A percentile compares a stretch with the other conserved stretches of the same genome.
phyloP scores from a whole-genome alignment of 164 flowering plant genomes.

The Saururus chinensis region DNA sequence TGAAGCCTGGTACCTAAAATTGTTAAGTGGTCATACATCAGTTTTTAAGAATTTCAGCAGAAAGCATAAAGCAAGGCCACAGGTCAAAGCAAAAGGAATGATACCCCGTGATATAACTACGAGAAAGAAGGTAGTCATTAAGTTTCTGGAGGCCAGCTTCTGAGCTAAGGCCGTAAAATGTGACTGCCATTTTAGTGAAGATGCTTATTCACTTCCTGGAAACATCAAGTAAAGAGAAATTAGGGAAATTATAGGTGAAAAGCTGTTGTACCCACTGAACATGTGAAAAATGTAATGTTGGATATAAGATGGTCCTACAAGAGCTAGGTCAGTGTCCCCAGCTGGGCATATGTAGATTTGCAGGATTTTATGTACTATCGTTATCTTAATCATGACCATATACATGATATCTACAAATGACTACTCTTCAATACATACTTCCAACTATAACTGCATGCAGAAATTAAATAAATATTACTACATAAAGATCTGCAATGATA shows the following conservation, averaged over 20 bases:
- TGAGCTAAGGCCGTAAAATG: conserved; percentile 34
- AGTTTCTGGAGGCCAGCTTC: conserved; percentile 58
- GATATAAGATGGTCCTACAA: too few relatives aligned
- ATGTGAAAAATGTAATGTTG: too few relatives aligned
- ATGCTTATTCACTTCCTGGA: neutral
- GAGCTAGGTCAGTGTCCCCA: too few relatives aligned
- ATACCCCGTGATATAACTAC: conserved; percentile 78
- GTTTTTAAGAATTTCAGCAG: neutral
- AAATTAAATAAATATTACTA: too few relatives aligned
- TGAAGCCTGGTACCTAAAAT: conserved; percentile 71
- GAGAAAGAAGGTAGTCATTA: conserved; percentile 57
- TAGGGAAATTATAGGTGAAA: neutral
- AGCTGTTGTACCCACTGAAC: too few relatives aligned
- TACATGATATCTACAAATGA: too few relatives aligned
- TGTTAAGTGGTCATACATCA: neutral
- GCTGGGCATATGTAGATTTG: too few relatives aligned
- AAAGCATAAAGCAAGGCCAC: neutral
- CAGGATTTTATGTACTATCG: too few relatives aligned
- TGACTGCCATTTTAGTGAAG: conserved; percentile 47
- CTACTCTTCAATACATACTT: too few relatives aligned
- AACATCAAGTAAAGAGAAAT: neutral
- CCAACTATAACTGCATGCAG: too few relatives aligned
- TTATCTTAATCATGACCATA: too few relatives aligned
- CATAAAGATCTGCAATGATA: too few relatives aligned
- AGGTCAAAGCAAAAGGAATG: neutral